Conservation (phyloP, 2,329 filamentous ascomycete species). For the Neocucurbitaria cava region DNA sequence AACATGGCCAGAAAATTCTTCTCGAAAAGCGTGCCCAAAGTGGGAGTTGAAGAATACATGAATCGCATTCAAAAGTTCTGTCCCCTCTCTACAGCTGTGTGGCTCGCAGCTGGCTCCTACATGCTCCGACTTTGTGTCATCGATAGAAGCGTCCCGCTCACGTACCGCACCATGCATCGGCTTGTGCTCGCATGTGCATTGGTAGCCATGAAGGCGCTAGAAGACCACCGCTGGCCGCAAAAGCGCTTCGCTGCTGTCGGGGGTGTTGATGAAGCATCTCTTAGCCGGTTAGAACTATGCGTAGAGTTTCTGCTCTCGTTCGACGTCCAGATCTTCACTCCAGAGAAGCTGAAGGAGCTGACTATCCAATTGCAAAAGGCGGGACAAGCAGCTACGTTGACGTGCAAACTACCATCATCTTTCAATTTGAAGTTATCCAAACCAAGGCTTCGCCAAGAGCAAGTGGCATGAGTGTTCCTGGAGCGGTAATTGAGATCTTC, state of each 20-base stretch:
- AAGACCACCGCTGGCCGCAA: constrained; percentile 89
- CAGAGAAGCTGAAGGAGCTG: constrained; percentile 43
- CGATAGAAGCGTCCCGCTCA: constrained; percentile 78
- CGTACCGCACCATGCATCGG: constrained; percentile 83
- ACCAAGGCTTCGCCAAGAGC: constrained; percentile 33
- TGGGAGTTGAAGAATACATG: constrained; percentile 84
- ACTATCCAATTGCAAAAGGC: constrained; percentile 48
- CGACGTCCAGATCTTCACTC: constrained; percentile 48
- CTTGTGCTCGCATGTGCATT: constrained; percentile 82
- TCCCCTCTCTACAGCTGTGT: constrained; percentile 91
- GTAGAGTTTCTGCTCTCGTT: constrained; percentile 56
- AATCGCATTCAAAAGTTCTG: constrained; percentile 87
- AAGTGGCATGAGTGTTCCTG: constrained; percentile 14
- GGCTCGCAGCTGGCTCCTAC: constrained; percentile 86
- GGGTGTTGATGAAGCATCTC: constrained; percentile 81
- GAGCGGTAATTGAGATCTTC: constrained; percentile 4
- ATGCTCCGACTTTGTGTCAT: constrained; percentile 81
- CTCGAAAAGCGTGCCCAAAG: constrained; percentile 83
- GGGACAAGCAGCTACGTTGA: constrained; percentile 46
- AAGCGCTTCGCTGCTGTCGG: constrained; percentile 84
- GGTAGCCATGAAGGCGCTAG: constrained; percentile 93
- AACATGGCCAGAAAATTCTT: constrained; percentile 93
- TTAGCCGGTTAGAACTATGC: constrained; percentile 85
- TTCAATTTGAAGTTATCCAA: constrained; percentile 42
- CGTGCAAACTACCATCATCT: constrained; percentile 39